Evolutionary conservation across 305 asterid genomes (phyloP), one percentile per base, ranked within the genome.

Genomic region (Fraxinus platypoda): DNA sequence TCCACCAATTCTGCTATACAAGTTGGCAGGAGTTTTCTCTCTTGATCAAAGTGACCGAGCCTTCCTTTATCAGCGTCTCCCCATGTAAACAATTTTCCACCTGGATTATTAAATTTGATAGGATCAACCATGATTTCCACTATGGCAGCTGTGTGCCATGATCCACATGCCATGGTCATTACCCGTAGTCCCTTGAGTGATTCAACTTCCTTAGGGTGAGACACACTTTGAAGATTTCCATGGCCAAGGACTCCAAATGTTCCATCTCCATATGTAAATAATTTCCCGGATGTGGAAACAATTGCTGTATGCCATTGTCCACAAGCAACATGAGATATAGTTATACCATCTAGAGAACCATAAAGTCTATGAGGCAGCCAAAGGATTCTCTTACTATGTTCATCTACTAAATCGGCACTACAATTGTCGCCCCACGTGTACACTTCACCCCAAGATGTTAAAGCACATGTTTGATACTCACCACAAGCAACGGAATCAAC

Each of bases 221-320:
- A 80, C 77, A 83, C 83, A 79, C 87, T 79, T 19, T 11, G 52
- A 71, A 86, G 78, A 84, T 89, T 83, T 30, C 92, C 91, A 81
- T 89, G 92, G 41, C 92, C 92, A 78, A 89, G 90, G n/a, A 83
- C 92, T 28, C 92, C 92, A 80, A 89, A 89, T 74, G 87, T 89
- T 68, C 91, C 92, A 75, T 87, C 91, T 9, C 92, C 92, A n/a
- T 74, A 89, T 35, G 90, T 89, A 68, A 83, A 89, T 31, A 89
- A 70, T 49, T 82, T 80, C 66, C 92, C 92, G 0, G 88, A 64
- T 19, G 86, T 71, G 9, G 92, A 89, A 33, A 89, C 82, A 66
- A 88, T 85, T 37, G 88, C 87, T 0, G 86, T 89, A 78, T 89
- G 92, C 92, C 92, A 89, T 81, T 82, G 90, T 11, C 91, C 92